These are phyloP conservation scores for Acanthamoeba castellanii DNA, from an alignment of 208 protist species.

Conservation along the genomic window DNA sequence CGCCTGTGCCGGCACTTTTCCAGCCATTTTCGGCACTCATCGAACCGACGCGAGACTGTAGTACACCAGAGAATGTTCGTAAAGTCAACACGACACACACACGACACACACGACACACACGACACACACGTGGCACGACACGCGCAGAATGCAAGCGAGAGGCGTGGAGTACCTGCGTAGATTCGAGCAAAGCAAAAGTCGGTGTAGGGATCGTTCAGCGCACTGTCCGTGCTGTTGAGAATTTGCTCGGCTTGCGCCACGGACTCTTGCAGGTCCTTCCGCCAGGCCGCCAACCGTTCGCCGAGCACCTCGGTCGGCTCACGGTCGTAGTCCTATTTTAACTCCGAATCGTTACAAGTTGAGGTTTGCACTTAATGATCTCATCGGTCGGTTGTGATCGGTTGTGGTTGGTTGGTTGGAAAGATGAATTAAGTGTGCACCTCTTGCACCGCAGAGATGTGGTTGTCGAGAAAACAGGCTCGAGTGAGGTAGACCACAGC, in stretches of 20 bases:
- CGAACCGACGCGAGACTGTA: background rate
- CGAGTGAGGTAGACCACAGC: background rate
- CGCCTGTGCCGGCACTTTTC: constrained; percentile 14
- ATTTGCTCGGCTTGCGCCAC: background rate
- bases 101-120: background rate
- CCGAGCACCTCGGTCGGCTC: background rate
- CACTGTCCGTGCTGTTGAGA: background rate
- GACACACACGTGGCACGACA: background rate
- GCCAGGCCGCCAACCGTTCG: too few relatives aligned
- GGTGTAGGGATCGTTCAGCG: background rate
- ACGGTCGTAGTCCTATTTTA: too few relatives aligned
- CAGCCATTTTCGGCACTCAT: background rate
- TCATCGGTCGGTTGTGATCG: too few relatives aligned
- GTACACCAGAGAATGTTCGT: background rate
- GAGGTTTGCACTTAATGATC: background rate
- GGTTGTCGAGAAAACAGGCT: background rate
- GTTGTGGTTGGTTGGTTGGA: background rate
- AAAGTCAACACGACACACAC: background rate
- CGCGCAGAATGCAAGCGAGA: background rate
- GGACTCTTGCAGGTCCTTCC: background rate
- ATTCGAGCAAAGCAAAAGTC: background rate
- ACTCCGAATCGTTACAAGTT: background rate
- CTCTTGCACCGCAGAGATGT: background rate
- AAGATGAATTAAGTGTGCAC: background rate
- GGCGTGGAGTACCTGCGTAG: background rate